These are phyloP conservation scores for Ajuga reptans DNA, from an alignment of 305 asterid genomes.

Conservation along the genomic window DNA sequence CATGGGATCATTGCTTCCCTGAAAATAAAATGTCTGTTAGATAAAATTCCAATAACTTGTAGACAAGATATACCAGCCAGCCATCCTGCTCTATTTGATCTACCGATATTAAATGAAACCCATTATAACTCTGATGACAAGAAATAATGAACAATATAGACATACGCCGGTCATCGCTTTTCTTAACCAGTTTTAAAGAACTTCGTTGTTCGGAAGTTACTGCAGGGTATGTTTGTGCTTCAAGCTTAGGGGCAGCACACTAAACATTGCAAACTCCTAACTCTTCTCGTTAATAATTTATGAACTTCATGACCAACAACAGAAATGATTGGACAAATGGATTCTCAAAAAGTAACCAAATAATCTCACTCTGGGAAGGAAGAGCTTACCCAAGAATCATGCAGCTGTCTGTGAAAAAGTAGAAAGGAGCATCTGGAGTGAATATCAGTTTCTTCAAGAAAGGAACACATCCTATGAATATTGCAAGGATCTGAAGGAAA, in stretches of 20 bases:
- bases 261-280: not conserved
- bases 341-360: constrained; percentile 17
- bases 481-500: constrained; percentile 67
- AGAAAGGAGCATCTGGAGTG: constrained; percentile 86
- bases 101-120: not conserved
- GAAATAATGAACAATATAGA: not conserved
- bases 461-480: constrained; percentile 79
- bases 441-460: constrained; percentile 65
- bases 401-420: constrained; percentile 97
- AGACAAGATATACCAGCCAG: not conserved
- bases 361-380: constrained; percentile 20
- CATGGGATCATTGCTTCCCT: constrained; percentile 99
- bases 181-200: not conserved
- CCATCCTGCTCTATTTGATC: not conserved
- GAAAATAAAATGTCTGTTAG: constrained; percentile 27
- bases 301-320: not conserved
- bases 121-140: not conserved
- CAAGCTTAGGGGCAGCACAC: not conserved
- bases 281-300: not conserved
- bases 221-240: not conserved
- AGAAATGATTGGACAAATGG: not conserved
- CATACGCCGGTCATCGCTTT: not conserved
- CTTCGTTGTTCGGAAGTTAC: not conserved
- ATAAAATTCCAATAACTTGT: constrained; percentile 4
- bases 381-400: constrained; percentile 87